Evolutionary conservation across 139 green algal species (phyloP), one percentile per base, ranked within the genome.

Genomic region (Chlorella sp.): DNA sequence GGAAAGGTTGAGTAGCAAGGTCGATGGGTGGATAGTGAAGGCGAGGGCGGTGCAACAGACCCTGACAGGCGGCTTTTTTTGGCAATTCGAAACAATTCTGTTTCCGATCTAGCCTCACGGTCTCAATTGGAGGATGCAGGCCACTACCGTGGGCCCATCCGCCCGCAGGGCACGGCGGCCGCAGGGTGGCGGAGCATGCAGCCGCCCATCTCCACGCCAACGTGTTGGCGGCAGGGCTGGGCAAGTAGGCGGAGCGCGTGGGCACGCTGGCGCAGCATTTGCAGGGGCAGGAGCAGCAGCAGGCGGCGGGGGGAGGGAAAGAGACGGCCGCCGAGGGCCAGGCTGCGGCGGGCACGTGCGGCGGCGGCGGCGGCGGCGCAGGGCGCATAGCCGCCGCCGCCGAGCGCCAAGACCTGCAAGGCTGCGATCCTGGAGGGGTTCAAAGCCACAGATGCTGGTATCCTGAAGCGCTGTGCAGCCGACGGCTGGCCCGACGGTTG

Each of bases 401-500:
- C 42, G 41, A 78, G 33, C 51, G 11, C 71, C 25, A 78, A 78
- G 48, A 31, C 51, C n/a, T 78, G 72, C 58, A 56, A 58, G 38
- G 72, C 72, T 36, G 72, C 60, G 8, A 55, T 78, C 3, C 9
- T 35, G 17, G 60, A 59, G 23, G 72, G 72, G 0, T 79, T 80
- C 19, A 87, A 79, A 53, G 59, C 42, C 4, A 64, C 82, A 25
- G 69, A 91, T 29, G 15, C 78, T 40, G 79, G 38, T 27, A 46
- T 71, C 6, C 29, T 92, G 38, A 71, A 79, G 42, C 64, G 81
- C 38, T 88, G 80, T 33, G 64, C 67, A n/a, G 55, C 66, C 1
- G 64, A 76, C 0, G 53, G 63, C n/a, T 90, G 84, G 84, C 41
- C 66, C 61, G 90, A 92, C n/a, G 90, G 90, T 27, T 86, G 85